Evolutionary conservation across 164 flowering plant species (phyloP).

Genomic region (Aristolochia contorta): DNA sequence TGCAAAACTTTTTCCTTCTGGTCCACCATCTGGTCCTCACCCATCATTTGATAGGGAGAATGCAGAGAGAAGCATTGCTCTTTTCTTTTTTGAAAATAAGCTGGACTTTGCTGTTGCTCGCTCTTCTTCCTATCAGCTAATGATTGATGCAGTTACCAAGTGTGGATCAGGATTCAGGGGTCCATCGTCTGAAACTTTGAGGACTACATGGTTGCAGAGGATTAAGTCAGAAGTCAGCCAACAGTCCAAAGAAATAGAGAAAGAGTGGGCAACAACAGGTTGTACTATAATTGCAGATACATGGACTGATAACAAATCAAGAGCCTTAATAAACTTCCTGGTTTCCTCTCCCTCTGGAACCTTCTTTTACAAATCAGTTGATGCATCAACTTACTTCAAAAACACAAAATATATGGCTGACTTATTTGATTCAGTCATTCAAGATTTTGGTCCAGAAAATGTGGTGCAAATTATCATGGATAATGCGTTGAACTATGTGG

Average conservation of each 20-base stretch:
- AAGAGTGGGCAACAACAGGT: conserved; percentile 78
- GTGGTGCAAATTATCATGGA: conserved; percentile 87
- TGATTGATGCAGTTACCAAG: conserved; percentile 69
- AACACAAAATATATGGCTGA: conserved; percentile 63
- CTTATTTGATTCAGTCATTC: conserved; percentile 74
- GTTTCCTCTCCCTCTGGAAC: conserved; percentile 89
- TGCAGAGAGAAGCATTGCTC: conserved; percentile 75
- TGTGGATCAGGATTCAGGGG: conserved; percentile 67
- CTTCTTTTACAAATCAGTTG: conserved; percentile 82
- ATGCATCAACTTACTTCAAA: conserved; percentile 68
- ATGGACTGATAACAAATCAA: conserved; percentile 85
- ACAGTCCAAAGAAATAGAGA: conserved; percentile 64
- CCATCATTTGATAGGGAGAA: conserved; percentile 47
- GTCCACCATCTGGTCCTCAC: conserved; percentile 18
- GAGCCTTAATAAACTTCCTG: conserved; percentile 75
- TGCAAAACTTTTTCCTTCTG: conserved; percentile 34
- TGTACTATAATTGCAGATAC: conserved; percentile 86
- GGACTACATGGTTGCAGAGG: conserved; percentile 64
- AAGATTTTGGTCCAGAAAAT: conserved; percentile 78
- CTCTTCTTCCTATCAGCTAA: conserved; percentile 68
- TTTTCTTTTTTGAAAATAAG: conserved; percentile 88
- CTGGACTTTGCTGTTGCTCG: conserved; percentile 76
- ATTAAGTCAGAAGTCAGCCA: conserved; percentile 63
- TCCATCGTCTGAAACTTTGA: conserved; percentile 66
- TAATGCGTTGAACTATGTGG: conserved; percentile 47